Conservation (phyloP, 495 filamentous ascomycete genomes). For the Chaetomidium leptoderma region DNA sequence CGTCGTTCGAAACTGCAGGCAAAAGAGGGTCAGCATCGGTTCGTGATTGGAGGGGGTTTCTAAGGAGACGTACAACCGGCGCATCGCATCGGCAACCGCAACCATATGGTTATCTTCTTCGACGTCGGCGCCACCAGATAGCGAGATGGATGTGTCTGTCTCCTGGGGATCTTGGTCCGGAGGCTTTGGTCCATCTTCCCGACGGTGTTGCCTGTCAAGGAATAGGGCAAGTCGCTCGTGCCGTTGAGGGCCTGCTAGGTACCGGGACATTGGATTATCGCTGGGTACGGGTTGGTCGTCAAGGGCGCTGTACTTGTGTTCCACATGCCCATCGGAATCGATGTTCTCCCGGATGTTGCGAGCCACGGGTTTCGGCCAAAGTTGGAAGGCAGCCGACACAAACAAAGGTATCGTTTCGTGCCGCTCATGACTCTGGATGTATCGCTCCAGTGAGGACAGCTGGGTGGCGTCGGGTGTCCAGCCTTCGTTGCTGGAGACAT, state of each 20-base stretch:
- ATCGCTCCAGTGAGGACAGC: constrained; percentile 3
- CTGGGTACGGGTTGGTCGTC: too few relatives aligned
- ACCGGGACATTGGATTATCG: background rate
- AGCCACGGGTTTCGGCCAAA: too few relatives aligned
- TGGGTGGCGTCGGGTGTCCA: background rate
- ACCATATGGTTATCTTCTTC: background rate
- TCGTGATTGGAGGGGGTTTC: too few relatives aligned
- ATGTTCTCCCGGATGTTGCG: too few relatives aligned
- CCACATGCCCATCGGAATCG: too few relatives aligned
- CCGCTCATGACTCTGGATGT: constrained; percentile 3
- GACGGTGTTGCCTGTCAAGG: background rate
- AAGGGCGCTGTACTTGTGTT: too few relatives aligned
- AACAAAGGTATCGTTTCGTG: constrained; percentile 19
- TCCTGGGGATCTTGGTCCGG: background rate
- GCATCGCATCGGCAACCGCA: background rate
- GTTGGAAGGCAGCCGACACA: background rate
- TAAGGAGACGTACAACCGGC: background rate
- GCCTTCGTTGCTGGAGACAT: background rate
- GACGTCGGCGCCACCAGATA: background rate
- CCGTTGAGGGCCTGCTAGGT: background rate
- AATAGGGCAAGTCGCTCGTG: constrained; percentile 7
- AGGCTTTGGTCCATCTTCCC: accelerated
- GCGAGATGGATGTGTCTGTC: background rate
- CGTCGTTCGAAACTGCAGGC: background rate
- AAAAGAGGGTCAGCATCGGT: too few relatives aligned